These are phyloP conservation scores for Aspergillus asperescens DNA, from an alignment of 495 filamentous ascomycete genomes.

Conservation along the genomic window DNA sequence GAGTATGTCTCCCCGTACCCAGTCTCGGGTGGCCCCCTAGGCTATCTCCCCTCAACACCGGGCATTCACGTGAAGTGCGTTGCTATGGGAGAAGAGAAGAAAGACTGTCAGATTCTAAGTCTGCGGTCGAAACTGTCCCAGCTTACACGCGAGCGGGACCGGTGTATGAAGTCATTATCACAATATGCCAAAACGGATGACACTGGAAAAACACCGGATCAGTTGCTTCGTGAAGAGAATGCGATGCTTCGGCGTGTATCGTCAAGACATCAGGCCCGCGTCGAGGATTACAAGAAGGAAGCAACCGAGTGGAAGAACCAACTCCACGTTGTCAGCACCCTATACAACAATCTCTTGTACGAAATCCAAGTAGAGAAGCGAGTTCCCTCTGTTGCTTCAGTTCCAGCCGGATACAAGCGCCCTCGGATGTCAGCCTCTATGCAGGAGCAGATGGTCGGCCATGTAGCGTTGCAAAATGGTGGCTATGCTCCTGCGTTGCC, in stretches of 20 bases:
- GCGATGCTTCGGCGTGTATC: slow-evolving; percentile 20
- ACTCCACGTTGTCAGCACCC: slow-evolving; percentile 13
- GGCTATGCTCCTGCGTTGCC: neutral
- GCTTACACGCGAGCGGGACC: slow-evolving; percentile 20
- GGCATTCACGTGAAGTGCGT: slow-evolving; percentile 21
- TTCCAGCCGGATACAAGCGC: slow-evolving; percentile 20
- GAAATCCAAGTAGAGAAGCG: slow-evolving; percentile 20
- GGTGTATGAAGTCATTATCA: slow-evolving; percentile 18
- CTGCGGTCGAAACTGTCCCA: slow-evolving; percentile 15
- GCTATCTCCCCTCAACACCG: slow-evolving; percentile 26
- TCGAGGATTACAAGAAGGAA: slow-evolving; percentile 22
- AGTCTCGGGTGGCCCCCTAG: slow-evolving; percentile 19
- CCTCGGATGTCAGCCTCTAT: slow-evolving; percentile 6
- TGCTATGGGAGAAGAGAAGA: slow-evolving; percentile 17
- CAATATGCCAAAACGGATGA: slow-evolving; percentile 15
- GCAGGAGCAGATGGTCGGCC: neutral
- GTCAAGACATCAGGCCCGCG: slow-evolving; percentile 16
- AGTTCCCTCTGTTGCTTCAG: slow-evolving; percentile 10
- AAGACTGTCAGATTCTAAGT: slow-evolving; percentile 10
- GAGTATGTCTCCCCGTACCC: slow-evolving; percentile 27
- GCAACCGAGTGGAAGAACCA: slow-evolving; percentile 19
- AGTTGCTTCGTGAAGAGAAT: slow-evolving; percentile 24
- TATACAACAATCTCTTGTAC: slow-evolving; percentile 26
- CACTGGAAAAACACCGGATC: slow-evolving; percentile 22
- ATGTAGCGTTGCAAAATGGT: neutral